Evolutionary conservation across 257 asterid genomes (phyloP).

Genomic region (Paraleonurus japonicus): DNA sequence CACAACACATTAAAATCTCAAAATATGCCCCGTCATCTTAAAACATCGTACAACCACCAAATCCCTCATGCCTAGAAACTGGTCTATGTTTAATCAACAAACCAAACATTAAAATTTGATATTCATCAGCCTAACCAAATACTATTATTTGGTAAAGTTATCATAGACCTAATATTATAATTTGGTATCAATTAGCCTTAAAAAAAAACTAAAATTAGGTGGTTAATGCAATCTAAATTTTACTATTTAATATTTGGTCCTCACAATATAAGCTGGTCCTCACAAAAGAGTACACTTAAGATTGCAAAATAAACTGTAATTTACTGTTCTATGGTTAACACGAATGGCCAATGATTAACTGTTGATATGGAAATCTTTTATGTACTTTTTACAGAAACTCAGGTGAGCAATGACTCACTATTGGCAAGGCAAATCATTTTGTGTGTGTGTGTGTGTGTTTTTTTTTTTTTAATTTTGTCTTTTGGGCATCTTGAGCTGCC

Average conservation of each 20-base stretch:
- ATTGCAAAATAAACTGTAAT: not conserved
- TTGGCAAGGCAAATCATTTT: conserved; percentile 2
- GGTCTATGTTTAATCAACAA: not conserved
- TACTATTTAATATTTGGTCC: not conserved
- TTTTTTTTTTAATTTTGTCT: not conserved
- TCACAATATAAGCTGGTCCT: not conserved
- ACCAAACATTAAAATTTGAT: not conserved
- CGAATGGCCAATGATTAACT: not conserved
- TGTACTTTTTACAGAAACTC: not conserved
- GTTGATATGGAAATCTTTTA: not conserved
- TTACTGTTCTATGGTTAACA: not conserved
- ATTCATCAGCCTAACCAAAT: not conserved
- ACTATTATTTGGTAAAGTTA: not conserved
- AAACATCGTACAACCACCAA: not conserved
- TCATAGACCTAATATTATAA: not conserved
- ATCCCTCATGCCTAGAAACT: not conserved
- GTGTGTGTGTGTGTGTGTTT: too few relatives aligned
- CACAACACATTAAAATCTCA: not conserved
- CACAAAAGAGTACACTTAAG: not conserved
- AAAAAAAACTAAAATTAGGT: not conserved
- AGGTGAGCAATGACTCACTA: not conserved
- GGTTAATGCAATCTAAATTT: not conserved
- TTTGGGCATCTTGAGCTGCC: not conserved
- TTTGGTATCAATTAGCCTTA: not conserved
- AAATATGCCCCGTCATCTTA: not conserved